A percentile compares a stretch with the other conserved stretches of the same genome.
These are phyloP conservation scores for Herpetospermum pedunculosum DNA, from an alignment of 306 rosid species.

Conservation along the genomic window DNA sequence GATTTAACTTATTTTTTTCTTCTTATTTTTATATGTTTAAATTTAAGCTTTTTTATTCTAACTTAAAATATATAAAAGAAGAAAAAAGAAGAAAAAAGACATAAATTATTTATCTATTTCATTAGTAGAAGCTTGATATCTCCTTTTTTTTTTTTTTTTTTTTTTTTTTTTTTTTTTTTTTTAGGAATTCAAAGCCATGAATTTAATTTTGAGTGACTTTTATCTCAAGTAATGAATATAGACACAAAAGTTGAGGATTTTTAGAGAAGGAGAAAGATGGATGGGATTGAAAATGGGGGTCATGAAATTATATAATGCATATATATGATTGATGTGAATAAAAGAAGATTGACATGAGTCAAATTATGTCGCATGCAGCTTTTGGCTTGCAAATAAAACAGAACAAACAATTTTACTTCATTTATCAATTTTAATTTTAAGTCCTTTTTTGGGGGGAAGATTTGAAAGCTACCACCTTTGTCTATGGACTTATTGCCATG, in stretches of 20 bases:
- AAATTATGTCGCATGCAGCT: constrained; percentile 9
- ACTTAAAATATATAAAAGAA: too few relatives aligned
- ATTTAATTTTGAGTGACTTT: too few relatives aligned
- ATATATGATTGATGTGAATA: constrained; percentile 5
- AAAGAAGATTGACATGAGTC: constrained; percentile 6
- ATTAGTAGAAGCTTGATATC: too few relatives aligned
- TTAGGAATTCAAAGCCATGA: too few relatives aligned
- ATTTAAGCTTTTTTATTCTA: too few relatives aligned
- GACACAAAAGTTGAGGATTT: background rate
- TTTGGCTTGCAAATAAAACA: background rate
- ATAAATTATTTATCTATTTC: too few relatives aligned
- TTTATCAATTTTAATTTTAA: background rate
- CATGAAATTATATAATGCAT: background rate
- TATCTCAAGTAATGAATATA: background rate
- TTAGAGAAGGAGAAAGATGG: background rate
- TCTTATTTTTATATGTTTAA: too few relatives aligned
- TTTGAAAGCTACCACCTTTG: background rate
- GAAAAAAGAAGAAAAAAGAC: too few relatives aligned
- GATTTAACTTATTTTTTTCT: too few relatives aligned
- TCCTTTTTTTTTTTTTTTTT: too few relatives aligned
- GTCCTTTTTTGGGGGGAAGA: background rate
- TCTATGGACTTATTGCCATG: background rate
- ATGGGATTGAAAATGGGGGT: background rate
- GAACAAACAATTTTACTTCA: background rate
- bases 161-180: too few relatives aligned